Conservation (phyloP, 129 eudicot species). For the carrot (Daucus carota) region DH1_v3.0 NC_030383.2:60905501-60906000, state of each 20-base stretch:
- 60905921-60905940: too few relatives aligned
- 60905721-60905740: conserved; percentile 25
- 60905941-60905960: too few relatives aligned
- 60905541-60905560: conserved; percentile 49
- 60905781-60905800: too few relatives aligned
- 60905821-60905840: too few relatives aligned
- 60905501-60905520: conserved; percentile 55
- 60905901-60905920: too few relatives aligned
- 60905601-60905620: conserved; percentile 9
- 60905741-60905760: neutral
- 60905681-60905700: conserved; percentile 48
- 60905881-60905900: too few relatives aligned
- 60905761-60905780: too few relatives aligned
- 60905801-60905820: too few relatives aligned
- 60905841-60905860: too few relatives aligned
- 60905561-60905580: conserved; percentile 57
- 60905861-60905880: too few relatives aligned
- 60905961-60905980: too few relatives aligned
- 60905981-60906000: too few relatives aligned
- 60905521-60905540: conserved; percentile 46
- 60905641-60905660: conserved; percentile 46
- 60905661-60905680: conserved; percentile 25
- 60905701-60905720: conserved; percentile 51
- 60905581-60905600: conserved; percentile 33
- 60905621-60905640: conserved; percentile 29